phyloP scores from a whole-genome alignment of 306 rosid species.

The Sindora glabra region DNA sequence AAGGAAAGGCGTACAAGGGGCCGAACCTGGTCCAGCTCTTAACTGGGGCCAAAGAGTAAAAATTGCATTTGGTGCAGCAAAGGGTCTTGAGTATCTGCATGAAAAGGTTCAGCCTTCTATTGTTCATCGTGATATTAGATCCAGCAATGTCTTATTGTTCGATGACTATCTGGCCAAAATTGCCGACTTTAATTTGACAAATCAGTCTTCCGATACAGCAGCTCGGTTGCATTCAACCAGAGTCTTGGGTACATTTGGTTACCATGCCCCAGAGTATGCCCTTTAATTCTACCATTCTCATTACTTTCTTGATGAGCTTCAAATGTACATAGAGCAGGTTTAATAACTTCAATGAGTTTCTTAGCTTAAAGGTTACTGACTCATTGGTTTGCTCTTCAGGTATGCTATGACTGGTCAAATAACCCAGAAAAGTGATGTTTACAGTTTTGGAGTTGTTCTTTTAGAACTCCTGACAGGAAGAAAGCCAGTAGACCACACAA shows the following conservation, averaged over 20 bases:
- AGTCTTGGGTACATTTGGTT: constrained; percentile 96
- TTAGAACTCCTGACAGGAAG: constrained; percentile 91
- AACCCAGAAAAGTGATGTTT: constrained; percentile 93
- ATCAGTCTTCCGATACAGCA: constrained; percentile 87
- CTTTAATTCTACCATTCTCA: background rate
- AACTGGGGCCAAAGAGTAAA: constrained; percentile 82
- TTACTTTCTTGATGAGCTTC: no score
- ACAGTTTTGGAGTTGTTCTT: constrained; percentile 97
- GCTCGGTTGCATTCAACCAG: constrained; percentile 92
- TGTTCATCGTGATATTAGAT: constrained; percentile 88
- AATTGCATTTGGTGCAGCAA: constrained; percentile 91
- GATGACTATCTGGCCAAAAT: constrained; percentile 66
- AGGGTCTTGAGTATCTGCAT: constrained; percentile 86
- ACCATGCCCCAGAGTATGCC: constrained; percentile 97
- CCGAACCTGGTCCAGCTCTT: constrained; percentile 89
- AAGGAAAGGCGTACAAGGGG: constrained; percentile 95
- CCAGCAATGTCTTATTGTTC: constrained; percentile 86
- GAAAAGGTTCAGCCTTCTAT: constrained; percentile 88
- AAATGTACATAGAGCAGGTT: no score
- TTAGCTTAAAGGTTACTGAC: background rate
- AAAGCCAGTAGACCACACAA: constrained; percentile 96
- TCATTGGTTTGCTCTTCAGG: constrained; percentile 33
- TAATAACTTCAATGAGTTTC: background rate
- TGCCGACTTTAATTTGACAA: constrained; percentile 85
- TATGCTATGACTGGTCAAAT: constrained; percentile 99